phyloP scores from a whole-genome alignment of 164 flowering plant species.

The Liriodendron chinense region DNA sequence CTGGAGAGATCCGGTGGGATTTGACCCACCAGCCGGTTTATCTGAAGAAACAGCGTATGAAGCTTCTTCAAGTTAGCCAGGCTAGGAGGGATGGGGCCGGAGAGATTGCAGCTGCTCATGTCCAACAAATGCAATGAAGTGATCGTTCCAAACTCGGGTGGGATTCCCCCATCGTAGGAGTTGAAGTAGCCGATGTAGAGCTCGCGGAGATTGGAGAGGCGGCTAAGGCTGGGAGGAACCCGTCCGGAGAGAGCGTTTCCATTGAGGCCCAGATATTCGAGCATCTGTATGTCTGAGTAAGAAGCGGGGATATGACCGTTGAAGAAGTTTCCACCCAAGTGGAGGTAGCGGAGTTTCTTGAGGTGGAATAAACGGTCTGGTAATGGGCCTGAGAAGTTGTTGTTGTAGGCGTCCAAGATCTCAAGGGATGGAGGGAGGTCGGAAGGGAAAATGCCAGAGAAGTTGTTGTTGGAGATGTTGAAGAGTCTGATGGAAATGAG shows the following conservation, averaged over 20 bases:
- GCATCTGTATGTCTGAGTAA: conserved; percentile 47
- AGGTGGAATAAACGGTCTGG: conserved; percentile 45
- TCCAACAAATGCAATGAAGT: conserved; percentile 44
- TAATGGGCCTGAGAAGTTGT: conserved; percentile 60
- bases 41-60: conserved; percentile 63
- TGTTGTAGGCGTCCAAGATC: conserved; percentile 60
- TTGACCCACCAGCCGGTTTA: conserved; percentile 53
- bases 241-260: conserved; percentile 54
- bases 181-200: conserved; percentile 50
- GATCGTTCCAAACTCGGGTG: conserved; percentile 59
- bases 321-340: conserved; percentile 75
- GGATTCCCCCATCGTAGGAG: conserved; percentile 48
- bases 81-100: conserved; percentile 71
- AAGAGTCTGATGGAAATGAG: conserved; percentile 48
- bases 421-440: conserved; percentile 39
- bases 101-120: conserved; percentile 49
- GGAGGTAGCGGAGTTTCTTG: conserved; percentile 40
- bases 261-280: conserved; percentile 57
- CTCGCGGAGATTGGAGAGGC: conserved; percentile 33
- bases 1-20: conserved; percentile 67
- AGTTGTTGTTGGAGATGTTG: conserved; percentile 62
- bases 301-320: conserved; percentile 59
- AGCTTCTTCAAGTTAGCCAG: conserved; percentile 48
- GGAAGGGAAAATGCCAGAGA: conserved; percentile 49
- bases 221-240: conserved; percentile 48